A percentile compares a stretch with the other conserved stretches of the same genome.
Evolutionary conservation across 2,329 filamentous ascomycete genomes (phyloP).

Genomic region (Tolypocladium tropicale): DNA sequence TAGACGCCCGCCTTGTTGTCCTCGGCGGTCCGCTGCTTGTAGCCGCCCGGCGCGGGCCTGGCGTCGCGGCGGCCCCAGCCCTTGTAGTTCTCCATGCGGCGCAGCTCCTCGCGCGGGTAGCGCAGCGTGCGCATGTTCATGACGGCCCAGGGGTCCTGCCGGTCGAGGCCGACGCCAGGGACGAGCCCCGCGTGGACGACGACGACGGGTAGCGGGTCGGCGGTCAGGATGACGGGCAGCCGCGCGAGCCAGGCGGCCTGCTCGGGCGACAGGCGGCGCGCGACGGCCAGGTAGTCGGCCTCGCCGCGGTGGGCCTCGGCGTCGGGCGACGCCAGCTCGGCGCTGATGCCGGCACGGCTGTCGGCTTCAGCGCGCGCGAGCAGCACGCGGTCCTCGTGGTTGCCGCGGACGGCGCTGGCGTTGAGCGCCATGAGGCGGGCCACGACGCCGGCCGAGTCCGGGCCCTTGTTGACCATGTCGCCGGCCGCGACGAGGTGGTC

Average conservation of each 20-base stretch:
- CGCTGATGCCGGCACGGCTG: slow-evolving; percentile 13
- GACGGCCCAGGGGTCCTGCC: slow-evolving; percentile 66
- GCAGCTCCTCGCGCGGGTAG: slow-evolving; percentile 31
- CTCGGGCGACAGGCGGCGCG: slow-evolving; percentile 38
- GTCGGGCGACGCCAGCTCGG: slow-evolving; percentile 14
- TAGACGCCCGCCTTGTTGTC: slow-evolving; percentile 7
- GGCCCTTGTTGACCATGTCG: slow-evolving; percentile 78
- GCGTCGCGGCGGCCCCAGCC: background rate
- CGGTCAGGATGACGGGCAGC: slow-evolving; percentile 68
- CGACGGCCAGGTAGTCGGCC: slow-evolving; percentile 38
- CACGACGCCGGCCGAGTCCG: slow-evolving; percentile 70
- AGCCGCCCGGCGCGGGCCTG: background rate
- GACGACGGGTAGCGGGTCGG: slow-evolving; percentile 54
- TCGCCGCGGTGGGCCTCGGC: slow-evolving; percentile 22
- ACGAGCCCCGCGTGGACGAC: slow-evolving; percentile 82
- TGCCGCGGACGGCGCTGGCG: slow-evolving; percentile 79
- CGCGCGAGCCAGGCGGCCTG: slow-evolving; percentile 60
- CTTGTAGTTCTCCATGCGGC: slow-evolving; percentile 20
- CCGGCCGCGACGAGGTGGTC: slow-evolving; percentile 73
- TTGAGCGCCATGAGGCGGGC: slow-evolving; percentile 61
- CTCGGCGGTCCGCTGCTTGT: background rate
- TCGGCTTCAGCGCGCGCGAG: slow-evolving; percentile 38
- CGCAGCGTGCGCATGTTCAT: slow-evolving; percentile 90
- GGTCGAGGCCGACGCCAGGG: slow-evolving; percentile 58
- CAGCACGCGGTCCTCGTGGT: slow-evolving; percentile 85